Conservation (phyloP, 345 rosid species). For the Kandelia obovata region DNA sequence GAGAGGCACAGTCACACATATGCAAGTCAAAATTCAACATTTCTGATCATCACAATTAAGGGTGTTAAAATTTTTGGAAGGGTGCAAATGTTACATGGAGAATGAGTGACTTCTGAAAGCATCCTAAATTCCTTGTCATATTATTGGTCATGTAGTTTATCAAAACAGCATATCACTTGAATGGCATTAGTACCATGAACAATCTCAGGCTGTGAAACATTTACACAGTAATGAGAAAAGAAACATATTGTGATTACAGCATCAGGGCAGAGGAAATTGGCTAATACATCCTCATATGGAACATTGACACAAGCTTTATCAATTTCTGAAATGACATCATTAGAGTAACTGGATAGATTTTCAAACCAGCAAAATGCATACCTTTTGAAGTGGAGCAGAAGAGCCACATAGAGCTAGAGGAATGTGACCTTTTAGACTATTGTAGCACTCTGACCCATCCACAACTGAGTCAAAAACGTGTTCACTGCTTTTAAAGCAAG, state of each 20-base stretch:
- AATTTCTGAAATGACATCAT: background rate
- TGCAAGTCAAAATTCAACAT: background rate
- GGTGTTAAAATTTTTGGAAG: background rate
- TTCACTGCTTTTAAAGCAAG: slow-evolving; percentile 15
- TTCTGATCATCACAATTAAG: background rate
- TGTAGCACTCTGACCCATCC: slow-evolving; percentile 11
- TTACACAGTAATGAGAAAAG: background rate
- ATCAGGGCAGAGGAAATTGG: background rate
- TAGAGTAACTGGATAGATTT: background rate
- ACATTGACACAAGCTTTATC: background rate
- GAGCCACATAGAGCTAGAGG: slow-evolving; percentile 13
- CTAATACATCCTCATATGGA: background rate
- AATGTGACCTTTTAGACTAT: slow-evolving; percentile 4
- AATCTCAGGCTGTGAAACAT: too few species aligned
- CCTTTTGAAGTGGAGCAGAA: slow-evolving; percentile 19
- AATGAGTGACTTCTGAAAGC: background rate
- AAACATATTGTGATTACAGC: background rate
- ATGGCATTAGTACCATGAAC: too few species aligned
- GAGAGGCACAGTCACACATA: background rate
- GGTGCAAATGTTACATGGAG: background rate
- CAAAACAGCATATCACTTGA: too few species aligned
- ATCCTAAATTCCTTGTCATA: too few species aligned
- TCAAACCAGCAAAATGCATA: slow-evolving; percentile 1
- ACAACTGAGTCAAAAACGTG: background rate
- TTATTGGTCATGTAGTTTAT: too few species aligned